Conservation (phyloP, 164 flowering plant species). For the Kalanchoe fedtschenkoi region DNA sequence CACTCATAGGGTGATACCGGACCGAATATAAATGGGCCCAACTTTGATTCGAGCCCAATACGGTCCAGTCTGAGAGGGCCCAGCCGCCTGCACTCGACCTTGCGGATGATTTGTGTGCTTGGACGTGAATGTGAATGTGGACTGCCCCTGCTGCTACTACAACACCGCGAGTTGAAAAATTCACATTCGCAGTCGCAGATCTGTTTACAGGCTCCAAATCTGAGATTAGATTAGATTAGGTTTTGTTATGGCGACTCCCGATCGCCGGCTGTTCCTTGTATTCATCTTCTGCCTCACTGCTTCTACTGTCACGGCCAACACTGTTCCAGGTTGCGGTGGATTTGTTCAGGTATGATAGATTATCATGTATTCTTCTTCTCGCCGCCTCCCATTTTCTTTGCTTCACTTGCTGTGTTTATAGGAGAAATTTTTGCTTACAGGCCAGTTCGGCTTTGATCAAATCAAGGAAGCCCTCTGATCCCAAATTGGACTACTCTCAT, state of each 20-base stretch:
- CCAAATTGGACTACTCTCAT: slow-evolving; percentile 89
- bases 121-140: too few relatives aligned
- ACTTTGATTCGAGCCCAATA: too few relatives aligned
- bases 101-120: too few relatives aligned
- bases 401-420: neutral
- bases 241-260: neutral
- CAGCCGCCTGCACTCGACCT: too few relatives aligned
- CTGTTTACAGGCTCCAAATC: too few relatives aligned
- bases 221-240: neutral
- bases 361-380: neutral
- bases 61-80: too few relatives aligned
- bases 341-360: slow-evolving; percentile 97
- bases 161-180: too few relatives aligned
- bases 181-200: too few relatives aligned
- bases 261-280: neutral
- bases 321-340: slow-evolving; percentile 95
- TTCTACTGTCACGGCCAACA: slow-evolving; percentile 33
- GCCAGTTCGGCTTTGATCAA: slow-evolving; percentile 72
- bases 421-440: slow-evolving; percentile 20
- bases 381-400: neutral
- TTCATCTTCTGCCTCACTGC: neutral
- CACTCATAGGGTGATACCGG: too few relatives aligned
- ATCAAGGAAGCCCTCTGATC: slow-evolving; percentile 64
- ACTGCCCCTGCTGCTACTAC: too few relatives aligned
- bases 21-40: too few relatives aligned